A percentile compares a stretch with the other conserved stretches of the same genome.
Evolutionary conservation across 441 rosid species (phyloP).

Genomic region (Aquilaria agallochum): DNA sequence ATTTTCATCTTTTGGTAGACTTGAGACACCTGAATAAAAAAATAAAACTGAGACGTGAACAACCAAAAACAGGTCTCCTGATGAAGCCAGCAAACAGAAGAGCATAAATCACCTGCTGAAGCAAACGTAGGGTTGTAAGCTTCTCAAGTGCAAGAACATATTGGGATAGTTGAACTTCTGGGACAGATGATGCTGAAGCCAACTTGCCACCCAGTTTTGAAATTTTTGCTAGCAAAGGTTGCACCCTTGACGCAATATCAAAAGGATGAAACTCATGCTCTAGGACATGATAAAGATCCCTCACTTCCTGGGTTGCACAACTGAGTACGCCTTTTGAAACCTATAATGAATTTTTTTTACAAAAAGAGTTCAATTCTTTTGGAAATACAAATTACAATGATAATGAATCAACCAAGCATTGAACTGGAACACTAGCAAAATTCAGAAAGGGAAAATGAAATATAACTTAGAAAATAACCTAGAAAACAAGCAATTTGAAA

Average conservation of each 20-base stretch:
- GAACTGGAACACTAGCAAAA: not conserved
- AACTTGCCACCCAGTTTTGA: conserved; percentile 92
- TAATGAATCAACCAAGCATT: not conserved
- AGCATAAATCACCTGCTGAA: conserved; percentile 64
- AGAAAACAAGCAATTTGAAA: no score
- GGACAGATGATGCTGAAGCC: conserved; percentile 85
- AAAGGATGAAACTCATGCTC: conserved; percentile 90
- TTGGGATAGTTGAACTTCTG: conserved; percentile 86
- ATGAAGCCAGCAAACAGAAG: conserved; percentile 1
- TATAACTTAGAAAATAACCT: no score
- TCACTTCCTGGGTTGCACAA: conserved; percentile 92
- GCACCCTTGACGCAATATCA: conserved; percentile 78
- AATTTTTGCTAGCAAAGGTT: conserved; percentile 69
- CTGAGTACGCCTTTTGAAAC: conserved; percentile 86
- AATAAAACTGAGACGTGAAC: not conserved
- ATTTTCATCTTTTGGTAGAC: conserved; percentile 87
- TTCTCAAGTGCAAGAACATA: conserved; percentile 84
- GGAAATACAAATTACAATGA: not conserved
- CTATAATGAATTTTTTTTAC: conserved; percentile 18
- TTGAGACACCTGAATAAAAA: conserved; percentile 68
- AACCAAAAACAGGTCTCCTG: not conserved
- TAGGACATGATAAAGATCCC: conserved; percentile 85
- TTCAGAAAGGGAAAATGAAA: not conserved
- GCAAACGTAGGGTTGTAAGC: conserved; percentile 84
- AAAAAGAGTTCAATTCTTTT: conserved; percentile 1